phyloP scores from a whole-genome alignment of 2,329 filamentous ascomycete species.

The Scytalidium sp. region DNA sequence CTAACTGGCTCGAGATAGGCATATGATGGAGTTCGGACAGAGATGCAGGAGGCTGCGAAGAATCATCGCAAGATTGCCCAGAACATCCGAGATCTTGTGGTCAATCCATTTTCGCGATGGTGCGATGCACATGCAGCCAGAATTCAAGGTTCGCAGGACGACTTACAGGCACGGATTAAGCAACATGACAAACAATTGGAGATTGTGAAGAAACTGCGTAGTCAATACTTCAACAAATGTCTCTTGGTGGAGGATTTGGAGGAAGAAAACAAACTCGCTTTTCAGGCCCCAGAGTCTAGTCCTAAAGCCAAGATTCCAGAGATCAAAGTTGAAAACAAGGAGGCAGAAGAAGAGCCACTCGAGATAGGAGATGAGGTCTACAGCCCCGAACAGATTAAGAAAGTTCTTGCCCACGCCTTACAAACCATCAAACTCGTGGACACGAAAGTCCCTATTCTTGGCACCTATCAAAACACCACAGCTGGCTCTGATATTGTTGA shows the following conservation, averaged over 20 bases:
- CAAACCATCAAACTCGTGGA: constrained; percentile 84
- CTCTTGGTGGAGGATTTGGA: constrained; percentile 93
- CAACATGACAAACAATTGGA: constrained; percentile 91
- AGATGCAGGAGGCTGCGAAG: constrained; percentile 87
- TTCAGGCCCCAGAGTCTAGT: constrained; percentile 79
- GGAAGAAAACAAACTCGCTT: constrained; percentile 97
- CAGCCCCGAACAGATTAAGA: constrained; percentile 82
- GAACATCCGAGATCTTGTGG: constrained; percentile 93
- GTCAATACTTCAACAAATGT: constrained; percentile 98
- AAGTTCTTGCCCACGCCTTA: constrained; percentile 82
- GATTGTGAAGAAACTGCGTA: constrained; percentile 85
- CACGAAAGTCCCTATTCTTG: constrained; percentile 91
- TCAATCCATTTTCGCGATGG: constrained; percentile 93
- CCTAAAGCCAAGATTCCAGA: constrained; percentile 69
- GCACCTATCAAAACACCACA: constrained; percentile 91
- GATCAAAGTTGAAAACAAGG: constrained; percentile 79
- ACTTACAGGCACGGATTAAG: constrained; percentile 87
- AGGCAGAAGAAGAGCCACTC: constrained; percentile 70
- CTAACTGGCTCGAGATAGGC: constrained; percentile 53
- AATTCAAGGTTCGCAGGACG: constrained; percentile 91
- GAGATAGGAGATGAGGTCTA: constrained; percentile 92
- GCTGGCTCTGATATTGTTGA: constrained; percentile 91
- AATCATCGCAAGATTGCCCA: constrained; percentile 95
- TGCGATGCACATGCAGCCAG: constrained; percentile 91
- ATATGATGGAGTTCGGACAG: constrained; percentile 86